Base-by-base conservation (phyloP, 371 early-diverging fungal species). In the Capillidium rhysosporum region DNA sequence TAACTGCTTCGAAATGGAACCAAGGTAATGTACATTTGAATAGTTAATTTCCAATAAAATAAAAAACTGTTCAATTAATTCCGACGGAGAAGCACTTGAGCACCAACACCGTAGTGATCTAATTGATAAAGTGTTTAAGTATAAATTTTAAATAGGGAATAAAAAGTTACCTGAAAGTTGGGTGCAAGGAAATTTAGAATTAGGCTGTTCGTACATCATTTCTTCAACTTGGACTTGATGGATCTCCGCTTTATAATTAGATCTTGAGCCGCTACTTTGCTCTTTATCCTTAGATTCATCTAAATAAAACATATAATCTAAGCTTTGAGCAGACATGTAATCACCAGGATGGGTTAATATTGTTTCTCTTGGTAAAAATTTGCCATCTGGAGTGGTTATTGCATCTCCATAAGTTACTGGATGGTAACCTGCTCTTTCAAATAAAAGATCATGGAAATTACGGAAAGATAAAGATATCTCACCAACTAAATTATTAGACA, bases 341-440 rank as follows among this genome's bases (percentile, higher is more conserved):
- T 75, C 75, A 25, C 67, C 66, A 31, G 55, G 61, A 40, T 68
- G 67, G 1, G 87, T 82, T 57, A 86, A 56, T 2, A 70, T 63
- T 0, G 69, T 75, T 59, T 84, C 86, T 39, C 63, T 67, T 4
- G 80, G 78, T 28, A 60, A 55, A 16, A 68, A 41, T 2, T 44
- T 47, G 20, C 70, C 74, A 47, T 74, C 64, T 0, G 49, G 56
- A 54, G 62, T 66, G 1, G 62, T 58, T 0, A 67, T 56, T 20
- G 69, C 65, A 54, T 85, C 80, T 24, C 78, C 83, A 64, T 77
- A 84, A 0, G 89, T 86, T 20, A 89, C 75, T 1, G 87, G 86
- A 54, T 86, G 87, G 56, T 78, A 69, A 8, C 76, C 76, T 34
- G 67, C 66, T 3, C 64, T 61, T 46, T 76, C 68, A 28, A 71